Conservation (phyloP, 2,329 filamentous ascomycete species). For the Aspergillus ustus region DNA sequence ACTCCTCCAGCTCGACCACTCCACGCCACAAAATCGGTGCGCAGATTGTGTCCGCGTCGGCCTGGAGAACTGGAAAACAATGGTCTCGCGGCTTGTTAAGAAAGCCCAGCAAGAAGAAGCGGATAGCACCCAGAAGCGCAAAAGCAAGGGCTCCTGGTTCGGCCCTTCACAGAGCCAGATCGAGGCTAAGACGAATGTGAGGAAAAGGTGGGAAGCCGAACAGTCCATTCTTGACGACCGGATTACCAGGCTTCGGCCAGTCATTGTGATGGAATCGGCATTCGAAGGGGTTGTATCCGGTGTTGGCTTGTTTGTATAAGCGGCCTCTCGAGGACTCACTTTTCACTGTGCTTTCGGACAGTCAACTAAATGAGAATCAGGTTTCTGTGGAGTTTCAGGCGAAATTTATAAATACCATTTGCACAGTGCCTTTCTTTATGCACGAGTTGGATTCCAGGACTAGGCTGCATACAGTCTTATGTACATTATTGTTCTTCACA, state of each 20-base stretch:
- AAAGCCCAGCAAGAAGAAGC: constrained; percentile 42
- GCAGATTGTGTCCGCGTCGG: constrained; percentile 77
- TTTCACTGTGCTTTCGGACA: background rate
- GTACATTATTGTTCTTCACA: background rate
- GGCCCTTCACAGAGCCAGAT: constrained; percentile 32
- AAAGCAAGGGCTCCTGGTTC: constrained; percentile 36
- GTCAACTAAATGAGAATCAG: background rate
- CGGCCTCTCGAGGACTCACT: background rate
- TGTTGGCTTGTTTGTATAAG: constrained; percentile 32
- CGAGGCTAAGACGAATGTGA: constrained; percentile 34
- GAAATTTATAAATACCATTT: constrained; percentile 5
- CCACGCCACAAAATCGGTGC: constrained; percentile 64
- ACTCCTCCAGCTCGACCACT: constrained; percentile 40
- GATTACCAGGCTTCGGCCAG: constrained; percentile 33
- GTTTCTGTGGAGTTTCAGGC: constrained; percentile 9
- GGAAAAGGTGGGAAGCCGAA: constrained; percentile 48
- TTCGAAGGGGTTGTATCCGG: constrained; percentile 35
- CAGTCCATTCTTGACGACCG: constrained; percentile 43
- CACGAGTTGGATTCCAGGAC: background rate
- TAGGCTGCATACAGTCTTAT: background rate
- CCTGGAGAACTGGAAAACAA: constrained; percentile 79
- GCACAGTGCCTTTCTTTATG: background rate
- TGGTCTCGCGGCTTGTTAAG: constrained; percentile 70
- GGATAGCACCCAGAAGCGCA: constrained; percentile 39
- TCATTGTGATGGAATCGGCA: constrained; percentile 37